phyloP scores from a whole-genome alignment of 345 rosid species.

The Syzygium aqueum region DNA sequence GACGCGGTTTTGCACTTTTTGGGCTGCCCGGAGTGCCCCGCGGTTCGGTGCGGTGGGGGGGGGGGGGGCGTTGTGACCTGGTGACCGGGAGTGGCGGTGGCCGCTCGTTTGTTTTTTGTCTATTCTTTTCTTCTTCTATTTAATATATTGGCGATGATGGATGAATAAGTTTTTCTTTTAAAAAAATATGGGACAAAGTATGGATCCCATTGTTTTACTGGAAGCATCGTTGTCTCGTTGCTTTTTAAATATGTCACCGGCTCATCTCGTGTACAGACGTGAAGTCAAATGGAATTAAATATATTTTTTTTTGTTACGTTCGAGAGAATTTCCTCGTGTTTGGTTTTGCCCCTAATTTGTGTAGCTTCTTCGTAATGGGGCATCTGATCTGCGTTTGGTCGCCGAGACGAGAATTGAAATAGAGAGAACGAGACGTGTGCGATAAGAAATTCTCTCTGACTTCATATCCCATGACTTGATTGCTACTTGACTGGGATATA shows the following conservation, averaged over 20 bases:
- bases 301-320: not conserved
- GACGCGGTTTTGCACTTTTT: not conserved
- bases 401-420: not conserved
- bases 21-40: not conserved
- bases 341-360: not conserved
- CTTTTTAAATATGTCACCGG: not conserved
- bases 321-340: not conserved
- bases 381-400: not conserved
- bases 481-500: not conserved
- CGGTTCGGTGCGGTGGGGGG: not conserved
- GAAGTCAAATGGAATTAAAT: not conserved
- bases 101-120: not conserved
- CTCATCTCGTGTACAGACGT: not conserved
- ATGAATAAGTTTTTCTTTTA: not conserved
- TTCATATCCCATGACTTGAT: not conserved
- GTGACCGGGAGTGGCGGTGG: not conserved
- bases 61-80: not conserved
- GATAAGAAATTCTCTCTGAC: not conserved
- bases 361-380: not conserved
- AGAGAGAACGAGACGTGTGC: not conserved
- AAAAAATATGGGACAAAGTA: not conserved
- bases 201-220: not conserved
- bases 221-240: not conserved
- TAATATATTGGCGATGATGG: not conserved
- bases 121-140: not conserved